Base-by-base conservation (phyloP, 345 rosid genomes). In the Citropsis articulata region DNA sequence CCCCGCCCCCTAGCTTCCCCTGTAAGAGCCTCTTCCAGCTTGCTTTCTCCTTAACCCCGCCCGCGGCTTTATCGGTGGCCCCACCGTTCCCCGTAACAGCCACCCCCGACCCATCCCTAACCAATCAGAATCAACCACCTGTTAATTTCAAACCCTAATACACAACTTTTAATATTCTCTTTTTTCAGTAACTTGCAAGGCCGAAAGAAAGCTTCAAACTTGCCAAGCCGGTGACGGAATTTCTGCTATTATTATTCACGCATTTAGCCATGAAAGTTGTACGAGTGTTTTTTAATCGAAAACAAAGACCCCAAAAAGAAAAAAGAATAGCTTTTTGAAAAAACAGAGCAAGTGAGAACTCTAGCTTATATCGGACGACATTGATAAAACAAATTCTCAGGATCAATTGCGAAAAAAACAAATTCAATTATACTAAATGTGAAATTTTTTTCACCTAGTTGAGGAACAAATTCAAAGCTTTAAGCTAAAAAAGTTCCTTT, bases 11-110 rank as follows among this genome's bases (percentile, higher is more conserved):
- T 95, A 95, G 79, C 98, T 92, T 78, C 95, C 98, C 84, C 98
- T 85, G 80, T 95, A 95, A 19, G 98, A 93, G 73, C 98, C 98
- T 92, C 98, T 85, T 33, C 98, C 98, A 10, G 98, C 98, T 84
- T 95, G 98, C 66, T 95, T 90, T 71, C 94, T 92, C 88, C 97
- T 83, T 73, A 95, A 87, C 75, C 94, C 98, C 19, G 96, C 94
- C 72, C 94, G 86, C 75, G 90, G 91, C 78, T 93, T 93, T 85
- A 92, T 87, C 70, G 95, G 93, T 70, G 94, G 98, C 77, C 95
- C 97, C 79, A 89, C 91, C 73, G 94, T 92, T 63, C 87, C 91
- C 87, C 87, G 89, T 75, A 94, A 84, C 72, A 95, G 83, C 78
- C 90, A 87, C 86, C 89, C 88, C 85, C 80, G 87, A 75, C 94